Conservation (phyloP, 768 basidiomycete species). For the Rhodocollybia butyracea region DNA sequence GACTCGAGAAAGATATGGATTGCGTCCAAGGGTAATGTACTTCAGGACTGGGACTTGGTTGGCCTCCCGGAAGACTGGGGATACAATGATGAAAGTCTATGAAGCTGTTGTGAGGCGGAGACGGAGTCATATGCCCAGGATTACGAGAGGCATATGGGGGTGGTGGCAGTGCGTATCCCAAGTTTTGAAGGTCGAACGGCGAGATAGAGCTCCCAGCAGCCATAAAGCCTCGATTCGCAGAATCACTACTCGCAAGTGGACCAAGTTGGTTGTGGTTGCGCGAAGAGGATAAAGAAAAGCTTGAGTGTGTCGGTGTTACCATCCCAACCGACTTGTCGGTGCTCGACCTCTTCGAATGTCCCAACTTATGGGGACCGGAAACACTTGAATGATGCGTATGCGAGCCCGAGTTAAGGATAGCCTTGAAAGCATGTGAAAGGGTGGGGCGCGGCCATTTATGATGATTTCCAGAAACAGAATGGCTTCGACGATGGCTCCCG, state of each 20-base stretch:
- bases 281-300: not conserved
- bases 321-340: not conserved
- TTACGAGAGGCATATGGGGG: constrained; percentile 40
- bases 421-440: not conserved
- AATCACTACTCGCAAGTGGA: not conserved
- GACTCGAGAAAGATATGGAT: not conserved
- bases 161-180: constrained; percentile 23
- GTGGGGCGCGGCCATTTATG: too few species aligned
- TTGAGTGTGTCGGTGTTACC: not conserved
- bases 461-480: not conserved
- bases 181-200: not conserved
- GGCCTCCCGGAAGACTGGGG: not conserved
- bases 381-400: not conserved
- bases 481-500: not conserved
- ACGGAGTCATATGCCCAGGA: not conserved
- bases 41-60: not conserved
- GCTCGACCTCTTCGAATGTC: not conserved
- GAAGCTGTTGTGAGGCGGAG: not conserved
- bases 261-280: not conserved
- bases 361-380: not conserved
- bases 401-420: not conserved
- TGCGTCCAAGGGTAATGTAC: not conserved
- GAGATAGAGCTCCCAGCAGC: not conserved
- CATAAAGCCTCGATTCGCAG: not conserved
- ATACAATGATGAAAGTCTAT: not conserved